These are phyloP conservation scores for Schizochytrium sp. DNA, from an alignment of 108 stramenopile species.

Conservation along the genomic window DNA sequence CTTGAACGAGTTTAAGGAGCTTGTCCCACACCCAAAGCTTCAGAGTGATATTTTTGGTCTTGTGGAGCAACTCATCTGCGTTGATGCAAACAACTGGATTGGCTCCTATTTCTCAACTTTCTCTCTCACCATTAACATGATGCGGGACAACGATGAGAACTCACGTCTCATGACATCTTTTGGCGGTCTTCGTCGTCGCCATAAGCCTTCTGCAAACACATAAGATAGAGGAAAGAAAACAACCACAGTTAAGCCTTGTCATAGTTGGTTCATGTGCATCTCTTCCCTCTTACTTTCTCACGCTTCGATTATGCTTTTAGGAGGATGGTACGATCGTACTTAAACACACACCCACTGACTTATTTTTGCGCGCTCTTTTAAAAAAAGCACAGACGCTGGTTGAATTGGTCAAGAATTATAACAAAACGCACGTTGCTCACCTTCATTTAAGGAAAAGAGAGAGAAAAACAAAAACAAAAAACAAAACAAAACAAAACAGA, in stretches of 20 bases:
- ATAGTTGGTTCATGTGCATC: no score
- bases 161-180: background rate
- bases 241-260: background rate
- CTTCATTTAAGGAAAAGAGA: no score
- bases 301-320: no score
- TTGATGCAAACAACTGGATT: background rate
- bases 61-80: constrained; percentile 57
- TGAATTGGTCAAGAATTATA: no score
- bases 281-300: no score
- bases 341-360: no score
- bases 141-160: background rate
- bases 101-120: constrained; percentile 29
- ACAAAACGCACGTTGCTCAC: no score
- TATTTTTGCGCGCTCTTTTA: no score
- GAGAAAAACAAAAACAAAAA: no score
- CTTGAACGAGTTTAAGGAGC: background rate
- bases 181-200: background rate
- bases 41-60: constrained; percentile 21
- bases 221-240: background rate
- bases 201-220: background rate
- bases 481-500: no score
- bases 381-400: no score
- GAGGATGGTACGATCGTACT: no score
- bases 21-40: background rate
- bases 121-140: constrained; percentile 8